A percentile compares a stretch with the other conserved stretches of the same genome.
These are phyloP conservation scores for Amylostereum areolatum DNA, from an alignment of 1,284 basidiomycete genomes.

Conservation along the genomic window DNA sequence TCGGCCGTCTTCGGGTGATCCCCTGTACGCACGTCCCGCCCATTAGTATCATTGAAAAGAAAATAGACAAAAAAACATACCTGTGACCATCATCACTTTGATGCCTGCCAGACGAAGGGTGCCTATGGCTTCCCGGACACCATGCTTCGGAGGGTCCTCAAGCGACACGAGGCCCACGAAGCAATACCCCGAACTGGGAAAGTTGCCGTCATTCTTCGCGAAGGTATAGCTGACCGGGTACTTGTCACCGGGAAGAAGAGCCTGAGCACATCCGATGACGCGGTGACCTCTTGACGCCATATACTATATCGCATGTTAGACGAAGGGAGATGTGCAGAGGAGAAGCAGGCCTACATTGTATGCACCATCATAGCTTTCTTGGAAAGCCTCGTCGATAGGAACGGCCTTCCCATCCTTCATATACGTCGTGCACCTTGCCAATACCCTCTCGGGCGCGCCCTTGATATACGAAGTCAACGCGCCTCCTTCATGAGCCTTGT, in stretches of 20 bases:
- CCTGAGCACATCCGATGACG: conserved; percentile 63
- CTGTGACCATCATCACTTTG: conserved; percentile 71
- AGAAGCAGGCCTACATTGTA: conserved; percentile 41
- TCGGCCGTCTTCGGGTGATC: conserved; percentile 68
- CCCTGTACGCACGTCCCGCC: conserved; percentile 24
- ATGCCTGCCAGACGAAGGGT: conserved; percentile 62
- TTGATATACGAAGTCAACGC: conserved; percentile 52
- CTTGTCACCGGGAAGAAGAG: conserved; percentile 39
- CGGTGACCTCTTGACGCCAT: conserved; percentile 69
- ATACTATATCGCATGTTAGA: conserved; percentile 35
- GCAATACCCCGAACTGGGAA: conserved; percentile 49
- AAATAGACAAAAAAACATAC: conserved; percentile 23
- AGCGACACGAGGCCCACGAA: conserved; percentile 62
- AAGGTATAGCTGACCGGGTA: conserved; percentile 45
- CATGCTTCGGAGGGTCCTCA: conserved; percentile 67
- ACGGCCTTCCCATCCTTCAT: conserved; percentile 42
- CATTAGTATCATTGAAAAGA: not conserved
- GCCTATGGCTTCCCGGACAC: conserved; percentile 64
- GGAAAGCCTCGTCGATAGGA: conserved; percentile 54
- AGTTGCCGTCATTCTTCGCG: conserved; percentile 47
- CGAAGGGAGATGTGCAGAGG: not conserved
- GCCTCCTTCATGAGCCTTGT: conserved; percentile 46
- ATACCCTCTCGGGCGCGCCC: conserved; percentile 62
- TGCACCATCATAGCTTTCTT: conserved; percentile 46
- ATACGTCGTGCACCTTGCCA: conserved; percentile 57